phyloP scores from a whole-genome alignment of 179 eudicot species.

The Carnegiea gigantea region DNA sequence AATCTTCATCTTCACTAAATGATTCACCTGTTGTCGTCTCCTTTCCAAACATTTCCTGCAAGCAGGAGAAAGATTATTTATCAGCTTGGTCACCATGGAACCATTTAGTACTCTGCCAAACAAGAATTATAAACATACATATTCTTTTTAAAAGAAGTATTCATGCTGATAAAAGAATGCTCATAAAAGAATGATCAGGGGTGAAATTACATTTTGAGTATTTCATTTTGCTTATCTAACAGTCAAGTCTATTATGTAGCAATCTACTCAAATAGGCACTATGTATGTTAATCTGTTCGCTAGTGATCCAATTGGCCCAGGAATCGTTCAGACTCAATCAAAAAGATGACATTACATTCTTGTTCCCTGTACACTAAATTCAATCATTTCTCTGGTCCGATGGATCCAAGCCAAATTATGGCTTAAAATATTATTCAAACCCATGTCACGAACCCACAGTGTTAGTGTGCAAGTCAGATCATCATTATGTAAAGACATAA shows the following conservation, averaged over 20 bases:
- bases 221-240: neutral
- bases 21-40: slow-evolving; percentile 53
- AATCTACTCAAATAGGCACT: neutral
- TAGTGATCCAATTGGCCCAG: neutral
- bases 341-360: neutral
- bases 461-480: slow-evolving; percentile 1
- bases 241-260: neutral
- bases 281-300: neutral
- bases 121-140: neutral
- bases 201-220: neutral
- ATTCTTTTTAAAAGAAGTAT: neutral
- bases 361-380: neutral
- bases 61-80: slow-evolving; percentile 1
- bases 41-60: slow-evolving; percentile 95
- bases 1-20: slow-evolving; percentile 90
- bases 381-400: neutral
- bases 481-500: neutral
- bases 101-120: neutral
- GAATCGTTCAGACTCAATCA: neutral
- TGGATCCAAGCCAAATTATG: neutral
- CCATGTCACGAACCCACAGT: neutral
- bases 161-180: neutral
- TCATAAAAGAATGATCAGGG: neutral
- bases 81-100: slow-evolving; percentile 8
- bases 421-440: neutral